Conservation (phyloP, 2,329 filamentous ascomycete genomes). For the Colletotrichum sp. region DNA sequence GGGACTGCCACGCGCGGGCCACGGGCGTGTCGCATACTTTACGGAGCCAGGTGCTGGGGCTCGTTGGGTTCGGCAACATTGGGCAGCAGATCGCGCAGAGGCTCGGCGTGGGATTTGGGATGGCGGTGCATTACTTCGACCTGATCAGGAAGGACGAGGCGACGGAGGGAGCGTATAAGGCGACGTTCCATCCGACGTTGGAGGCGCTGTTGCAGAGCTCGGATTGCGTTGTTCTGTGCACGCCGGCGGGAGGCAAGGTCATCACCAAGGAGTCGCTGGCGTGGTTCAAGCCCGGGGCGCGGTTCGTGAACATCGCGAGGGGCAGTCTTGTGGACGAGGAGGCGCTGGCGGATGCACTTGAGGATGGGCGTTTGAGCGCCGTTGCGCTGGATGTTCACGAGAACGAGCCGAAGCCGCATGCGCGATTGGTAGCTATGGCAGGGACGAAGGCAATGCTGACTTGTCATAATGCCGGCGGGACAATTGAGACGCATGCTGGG, state of each 20-base stretch:
- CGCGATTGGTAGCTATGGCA: slow-evolving; percentile 46
- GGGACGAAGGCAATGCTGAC: slow-evolving; percentile 60
- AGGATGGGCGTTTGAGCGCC: slow-evolving; percentile 51
- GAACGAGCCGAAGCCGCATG: slow-evolving; percentile 60
- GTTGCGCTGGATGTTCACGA: slow-evolving; percentile 70
- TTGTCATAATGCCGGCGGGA: slow-evolving; percentile 72
- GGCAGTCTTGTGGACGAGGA: slow-evolving; percentile 70
- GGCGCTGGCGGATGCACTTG: slow-evolving; percentile 64
- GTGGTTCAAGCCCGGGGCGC: slow-evolving; percentile 57
- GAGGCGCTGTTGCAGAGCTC: slow-evolving; percentile 54
- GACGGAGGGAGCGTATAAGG: slow-evolving; percentile 46
- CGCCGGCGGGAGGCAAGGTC: slow-evolving; percentile 56
- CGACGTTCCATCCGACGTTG: slow-evolving; percentile 56
- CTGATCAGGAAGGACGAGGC: slow-evolving; percentile 51
- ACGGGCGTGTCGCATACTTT: slow-evolving; percentile 69
- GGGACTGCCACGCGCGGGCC: slow-evolving; percentile 63
- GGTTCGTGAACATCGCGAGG: slow-evolving; percentile 71
- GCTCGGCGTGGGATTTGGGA: slow-evolving; percentile 61
- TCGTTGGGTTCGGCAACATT: slow-evolving; percentile 74
- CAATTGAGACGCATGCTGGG: slow-evolving; percentile 68
- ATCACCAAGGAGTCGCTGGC: slow-evolving; percentile 53
- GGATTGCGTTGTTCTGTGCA: slow-evolving; percentile 69
- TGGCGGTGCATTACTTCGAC: slow-evolving; percentile 71
- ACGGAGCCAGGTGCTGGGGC: slow-evolving; percentile 63
- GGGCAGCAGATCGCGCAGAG: slow-evolving; percentile 65